A percentile compares a stretch with the other conserved stretches of the same genome.
Conservation (phyloP, 2,329 filamentous ascomycete species). For the Verticillium nonalfalfae region DNA sequence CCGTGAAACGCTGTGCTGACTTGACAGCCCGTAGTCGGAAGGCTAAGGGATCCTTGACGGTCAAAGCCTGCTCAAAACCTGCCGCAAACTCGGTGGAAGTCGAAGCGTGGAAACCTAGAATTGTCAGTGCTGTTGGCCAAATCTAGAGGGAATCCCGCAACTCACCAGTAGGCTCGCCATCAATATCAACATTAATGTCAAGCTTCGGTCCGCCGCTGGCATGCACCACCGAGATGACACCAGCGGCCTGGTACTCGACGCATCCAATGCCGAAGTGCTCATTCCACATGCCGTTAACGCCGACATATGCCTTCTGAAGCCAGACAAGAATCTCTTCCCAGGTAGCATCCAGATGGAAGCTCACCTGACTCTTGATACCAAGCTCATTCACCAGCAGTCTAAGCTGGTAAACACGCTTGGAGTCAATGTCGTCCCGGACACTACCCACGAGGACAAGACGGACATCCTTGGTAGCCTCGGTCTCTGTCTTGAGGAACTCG, state of each 20-base stretch:
- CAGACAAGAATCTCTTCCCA: constrained; percentile 83
- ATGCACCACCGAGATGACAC: constrained; percentile 88
- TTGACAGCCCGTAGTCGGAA: constrained; percentile 70
- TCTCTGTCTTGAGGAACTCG: constrained; percentile 57
- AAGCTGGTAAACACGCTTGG: constrained; percentile 80
- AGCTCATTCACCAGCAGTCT: constrained; percentile 82
- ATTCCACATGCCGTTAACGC: constrained; percentile 99
- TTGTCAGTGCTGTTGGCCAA: constrained; percentile 10
- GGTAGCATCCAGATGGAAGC: constrained; percentile 83
- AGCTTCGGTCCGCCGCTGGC: constrained; percentile 87
- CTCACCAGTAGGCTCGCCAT: constrained; percentile 71
- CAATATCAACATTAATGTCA: constrained; percentile 81
- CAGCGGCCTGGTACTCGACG: constrained; percentile 95
- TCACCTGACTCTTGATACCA: constrained; percentile 73
- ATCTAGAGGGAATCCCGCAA: constrained; percentile 2
- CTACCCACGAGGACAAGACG: constrained; percentile 83
- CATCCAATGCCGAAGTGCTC: constrained; percentile 99
- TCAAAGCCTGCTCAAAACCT: constrained; percentile 72
- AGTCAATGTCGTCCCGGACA: constrained; percentile 78
- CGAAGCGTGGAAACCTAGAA: constrained; percentile 73
- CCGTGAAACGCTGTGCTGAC: constrained; percentile 80
- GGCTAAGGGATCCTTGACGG: constrained; percentile 62
- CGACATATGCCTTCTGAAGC: constrained; percentile 70
- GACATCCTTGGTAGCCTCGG: constrained; percentile 45
- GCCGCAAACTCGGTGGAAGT: constrained; percentile 73